These are phyloP conservation scores for Scytalidium sp. DNA, from an alignment of 2,329 filamentous ascomycete species.

Conservation along the genomic window DNA sequence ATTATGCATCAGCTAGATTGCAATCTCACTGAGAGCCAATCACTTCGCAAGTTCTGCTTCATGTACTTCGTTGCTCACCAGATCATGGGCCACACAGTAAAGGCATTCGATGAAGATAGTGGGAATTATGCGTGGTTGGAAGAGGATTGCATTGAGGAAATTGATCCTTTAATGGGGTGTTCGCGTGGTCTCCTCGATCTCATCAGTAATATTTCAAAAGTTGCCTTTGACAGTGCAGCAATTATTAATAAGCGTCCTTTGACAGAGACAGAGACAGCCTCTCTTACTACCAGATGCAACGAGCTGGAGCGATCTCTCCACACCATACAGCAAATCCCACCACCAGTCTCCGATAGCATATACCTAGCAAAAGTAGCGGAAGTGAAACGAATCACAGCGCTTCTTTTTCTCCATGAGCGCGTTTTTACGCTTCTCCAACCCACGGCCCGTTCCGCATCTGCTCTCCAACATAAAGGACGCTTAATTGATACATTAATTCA, in stretches of 20 bases:
- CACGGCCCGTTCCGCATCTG: not conserved
- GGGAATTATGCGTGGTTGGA: not conserved
- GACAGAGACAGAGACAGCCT: not conserved
- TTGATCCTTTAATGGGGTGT: conserved; percentile 5
- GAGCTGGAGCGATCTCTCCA: not conserved
- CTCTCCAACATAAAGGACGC: not conserved
- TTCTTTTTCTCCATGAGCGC: conserved; percentile 1
- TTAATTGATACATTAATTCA: not conserved
- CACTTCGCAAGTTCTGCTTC: not conserved
- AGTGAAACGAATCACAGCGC: conserved; percentile 1
- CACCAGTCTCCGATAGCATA: not conserved
- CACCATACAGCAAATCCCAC: not conserved
- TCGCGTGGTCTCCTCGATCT: conserved; percentile 1
- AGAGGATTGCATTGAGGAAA: conserved; percentile 1
- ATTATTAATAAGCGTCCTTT: not conserved
- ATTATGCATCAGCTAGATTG: not conserved
- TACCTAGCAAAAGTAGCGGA: not conserved
- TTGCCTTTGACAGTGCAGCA: not conserved
- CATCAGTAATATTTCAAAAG: not conserved
- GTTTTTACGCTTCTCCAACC: not conserved
- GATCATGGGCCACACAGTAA: conserved; percentile 1
- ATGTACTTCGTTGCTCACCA: conserved; percentile 4
- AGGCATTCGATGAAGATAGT: not conserved
- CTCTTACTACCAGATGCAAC: not conserved
- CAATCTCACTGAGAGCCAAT: not conserved